Conservation (phyloP, 2,329 filamentous ascomycete genomes). For the Podosphaera fusca region DNA sequence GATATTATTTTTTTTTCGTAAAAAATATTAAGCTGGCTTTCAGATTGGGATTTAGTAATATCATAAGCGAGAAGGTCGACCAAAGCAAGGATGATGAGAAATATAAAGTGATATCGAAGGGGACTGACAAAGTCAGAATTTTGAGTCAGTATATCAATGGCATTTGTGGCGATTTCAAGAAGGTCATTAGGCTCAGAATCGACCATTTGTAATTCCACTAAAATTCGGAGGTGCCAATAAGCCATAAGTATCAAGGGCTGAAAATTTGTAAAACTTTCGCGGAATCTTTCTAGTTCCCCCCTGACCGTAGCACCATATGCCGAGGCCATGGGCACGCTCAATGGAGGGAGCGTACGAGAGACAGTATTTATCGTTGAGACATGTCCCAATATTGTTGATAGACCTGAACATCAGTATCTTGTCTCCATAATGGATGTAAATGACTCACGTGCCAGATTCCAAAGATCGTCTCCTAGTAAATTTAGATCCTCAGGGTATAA, state of each 20-base stretch:
- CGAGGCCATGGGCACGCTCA: conserved; percentile 19
- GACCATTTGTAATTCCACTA: conserved; percentile 36
- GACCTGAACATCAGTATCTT: conserved; percentile 18
- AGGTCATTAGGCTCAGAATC: conserved; percentile 31
- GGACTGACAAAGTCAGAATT: conserved; percentile 34
- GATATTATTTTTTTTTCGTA: conserved; percentile 27
- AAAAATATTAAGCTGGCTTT: conserved; percentile 30
- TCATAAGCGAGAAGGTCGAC: conserved; percentile 33
- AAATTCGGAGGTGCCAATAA: conserved; percentile 46
- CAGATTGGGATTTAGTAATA: conserved; percentile 32
- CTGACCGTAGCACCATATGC: conserved; percentile 27
- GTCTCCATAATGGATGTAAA: neutral
- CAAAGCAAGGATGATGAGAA: conserved; percentile 35
- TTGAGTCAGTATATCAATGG: conserved; percentile 32
- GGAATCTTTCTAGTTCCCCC: conserved; percentile 39
- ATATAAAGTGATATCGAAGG: conserved; percentile 42
- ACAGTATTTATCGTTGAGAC: conserved; percentile 24
- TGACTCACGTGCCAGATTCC: conserved; percentile 39
- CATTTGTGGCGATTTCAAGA: conserved; percentile 34
- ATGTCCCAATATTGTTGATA: conserved; percentile 35
- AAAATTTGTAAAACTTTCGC: conserved; percentile 29
- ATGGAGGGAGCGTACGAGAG: conserved; percentile 21
- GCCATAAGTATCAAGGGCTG: conserved; percentile 38
- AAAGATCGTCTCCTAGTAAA: conserved; percentile 38
- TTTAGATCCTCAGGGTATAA: conserved; percentile 33